phyloP scores from a whole-genome alignment of 148 eudicot species.

The Rhododendron williamsianum region DNA sequence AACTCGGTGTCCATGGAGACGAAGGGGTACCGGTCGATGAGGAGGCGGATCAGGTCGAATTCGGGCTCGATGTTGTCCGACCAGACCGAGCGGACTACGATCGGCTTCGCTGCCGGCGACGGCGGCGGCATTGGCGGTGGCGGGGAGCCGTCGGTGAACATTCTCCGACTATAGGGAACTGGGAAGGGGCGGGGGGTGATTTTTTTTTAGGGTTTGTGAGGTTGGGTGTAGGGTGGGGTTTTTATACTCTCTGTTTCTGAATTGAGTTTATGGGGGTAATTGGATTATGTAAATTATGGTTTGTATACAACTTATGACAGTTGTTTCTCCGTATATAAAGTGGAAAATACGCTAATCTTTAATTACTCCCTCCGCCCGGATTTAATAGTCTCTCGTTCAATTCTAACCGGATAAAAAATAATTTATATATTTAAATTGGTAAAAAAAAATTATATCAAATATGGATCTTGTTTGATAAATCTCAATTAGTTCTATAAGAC shows the following conservation, averaged over 20 bases:
- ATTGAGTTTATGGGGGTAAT: not conserved
- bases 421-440: too few relatives aligned
- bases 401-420: too few relatives aligned
- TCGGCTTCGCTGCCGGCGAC: not conserved
- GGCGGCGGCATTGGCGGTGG: constrained; percentile 8
- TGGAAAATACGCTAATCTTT: not conserved
- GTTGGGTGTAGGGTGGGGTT: not conserved
- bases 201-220: constrained; percentile 2
- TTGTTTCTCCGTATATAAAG: not conserved
- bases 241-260: not conserved
- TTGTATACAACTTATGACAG: not conserved
- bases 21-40: constrained; percentile 28
- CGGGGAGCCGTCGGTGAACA: not conserved
- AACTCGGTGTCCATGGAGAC: constrained; percentile 54
- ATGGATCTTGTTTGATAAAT: too few relatives aligned
- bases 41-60: constrained; percentile 25
- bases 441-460: too few relatives aligned
- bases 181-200: not conserved
- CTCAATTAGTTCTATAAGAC: too few relatives aligned
- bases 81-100: constrained; percentile 43
- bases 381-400: too few relatives aligned
- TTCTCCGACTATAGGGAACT: not conserved
- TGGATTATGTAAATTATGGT: not conserved
- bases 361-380: too few relatives aligned
- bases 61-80: constrained; percentile 36